phyloP scores from a whole-genome alignment of 352 stramenopile species.

The Phytopythium cucurbitacearum region DNA sequence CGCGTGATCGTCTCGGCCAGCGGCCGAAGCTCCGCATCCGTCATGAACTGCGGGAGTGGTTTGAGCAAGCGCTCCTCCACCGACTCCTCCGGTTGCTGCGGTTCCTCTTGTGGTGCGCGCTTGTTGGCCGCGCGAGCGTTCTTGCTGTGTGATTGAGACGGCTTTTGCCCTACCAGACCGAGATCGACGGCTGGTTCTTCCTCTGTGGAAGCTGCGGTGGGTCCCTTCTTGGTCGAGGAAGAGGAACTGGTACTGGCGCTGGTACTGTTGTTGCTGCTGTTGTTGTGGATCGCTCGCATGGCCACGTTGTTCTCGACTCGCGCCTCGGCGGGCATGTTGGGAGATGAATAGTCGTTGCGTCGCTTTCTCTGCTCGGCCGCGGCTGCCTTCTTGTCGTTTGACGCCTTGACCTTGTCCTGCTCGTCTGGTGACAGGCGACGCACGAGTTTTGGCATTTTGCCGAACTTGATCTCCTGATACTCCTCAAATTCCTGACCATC shows the following conservation, averaged over 20 bases:
- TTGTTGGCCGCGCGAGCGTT: constrained; percentile 17
- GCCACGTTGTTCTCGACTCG: constrained; percentile 79
- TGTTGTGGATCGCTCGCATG: constrained; percentile 47
- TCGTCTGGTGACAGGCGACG: constrained; percentile 62
- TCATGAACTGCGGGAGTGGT: constrained; percentile 82
- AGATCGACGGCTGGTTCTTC: constrained; percentile 43
- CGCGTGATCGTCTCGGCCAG: constrained; percentile 87
- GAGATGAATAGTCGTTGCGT: constrained; percentile 73
- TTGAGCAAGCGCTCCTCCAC: constrained; percentile 80
- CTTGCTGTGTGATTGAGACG: constrained; percentile 27
- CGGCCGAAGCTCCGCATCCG: constrained; percentile 80
- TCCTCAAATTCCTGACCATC: constrained; percentile 85
- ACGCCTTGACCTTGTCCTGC: constrained; percentile 36
- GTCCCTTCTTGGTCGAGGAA: constrained; percentile 6
- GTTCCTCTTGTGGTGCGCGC: constrained; percentile 14
- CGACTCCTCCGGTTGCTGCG: constrained; percentile 29
- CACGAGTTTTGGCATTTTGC: constrained; percentile 84
- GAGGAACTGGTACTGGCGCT: not conserved
- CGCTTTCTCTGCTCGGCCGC: constrained; percentile 56
- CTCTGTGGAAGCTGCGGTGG: constrained; percentile 12
- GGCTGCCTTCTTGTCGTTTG: constrained; percentile 51
- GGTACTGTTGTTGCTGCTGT: constrained; percentile 8
- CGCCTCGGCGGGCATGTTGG: constrained; percentile 70
- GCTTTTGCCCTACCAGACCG: constrained; percentile 67
- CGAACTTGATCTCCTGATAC: constrained; percentile 91